A percentile compares a stretch with the other conserved stretches of the same genome.
Evolutionary conservation across 352 stramenopile species (phyloP).

Genomic region (Phytophthora pistaciae): DNA sequence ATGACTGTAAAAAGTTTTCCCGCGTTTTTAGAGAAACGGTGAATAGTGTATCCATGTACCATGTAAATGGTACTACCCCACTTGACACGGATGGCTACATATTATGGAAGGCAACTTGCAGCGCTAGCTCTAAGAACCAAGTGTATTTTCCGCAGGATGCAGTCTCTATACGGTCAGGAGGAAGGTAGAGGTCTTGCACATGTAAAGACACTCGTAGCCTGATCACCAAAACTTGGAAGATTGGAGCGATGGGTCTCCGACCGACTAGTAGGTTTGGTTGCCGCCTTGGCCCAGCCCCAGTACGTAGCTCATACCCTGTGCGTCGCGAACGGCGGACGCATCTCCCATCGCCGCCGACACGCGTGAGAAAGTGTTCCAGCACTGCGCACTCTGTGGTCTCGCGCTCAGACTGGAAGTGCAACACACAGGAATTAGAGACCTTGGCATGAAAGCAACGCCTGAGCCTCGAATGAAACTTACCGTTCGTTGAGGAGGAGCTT

Average conservation of each 20-base stretch:
- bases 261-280: constrained; percentile 74
- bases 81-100: constrained; percentile 23
- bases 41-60: constrained; percentile 31
- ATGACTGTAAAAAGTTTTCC: constrained; percentile 41
- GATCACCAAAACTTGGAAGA: constrained; percentile 23
- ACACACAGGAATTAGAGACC: constrained; percentile 1
- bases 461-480: constrained; percentile 20
- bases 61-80: constrained; percentile 13
- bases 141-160: constrained; percentile 20
- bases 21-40: constrained; percentile 17
- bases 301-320: constrained; percentile 92
- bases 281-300: constrained; percentile 82
- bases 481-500: constrained; percentile 88
- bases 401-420: constrained; percentile 57
- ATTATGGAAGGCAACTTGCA: constrained; percentile 19
- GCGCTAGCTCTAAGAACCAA: constrained; percentile 2
- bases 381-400: constrained; percentile 82
- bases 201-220: constrained; percentile 2
- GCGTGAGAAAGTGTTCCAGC: constrained; percentile 81
- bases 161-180: constrained; percentile 22
- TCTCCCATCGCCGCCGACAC: constrained; percentile 79
- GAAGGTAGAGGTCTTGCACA: background rate
- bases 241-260: constrained; percentile 3
- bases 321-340: constrained; percentile 75
- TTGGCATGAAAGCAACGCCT: background rate